These are phyloP conservation scores for Sugiyamaella neomexicana DNA, from an alignment of 1,139 yeast species.

Conservation along the genomic window DNA sequence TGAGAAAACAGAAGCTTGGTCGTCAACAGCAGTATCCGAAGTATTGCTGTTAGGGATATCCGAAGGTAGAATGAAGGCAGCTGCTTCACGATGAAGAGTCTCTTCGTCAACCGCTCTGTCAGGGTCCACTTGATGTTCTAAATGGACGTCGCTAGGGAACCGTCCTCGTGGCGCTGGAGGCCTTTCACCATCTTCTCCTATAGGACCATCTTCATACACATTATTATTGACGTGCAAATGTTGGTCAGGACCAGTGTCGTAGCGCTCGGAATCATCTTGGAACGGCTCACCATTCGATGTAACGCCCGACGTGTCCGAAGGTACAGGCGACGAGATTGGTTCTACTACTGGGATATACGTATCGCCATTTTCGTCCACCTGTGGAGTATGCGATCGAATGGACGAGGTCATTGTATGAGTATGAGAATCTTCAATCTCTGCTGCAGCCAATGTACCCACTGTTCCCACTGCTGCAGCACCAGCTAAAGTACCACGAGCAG, in stretches of 20 bases:
- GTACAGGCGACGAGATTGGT: conserved; percentile 31
- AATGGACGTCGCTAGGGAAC: conserved; percentile 36
- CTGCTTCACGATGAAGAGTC: conserved; percentile 26
- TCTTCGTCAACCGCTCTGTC: conserved; percentile 25
- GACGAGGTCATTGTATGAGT: conserved; percentile 1
- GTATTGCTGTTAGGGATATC: conserved; percentile 16
- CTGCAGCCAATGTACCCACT: not conserved
- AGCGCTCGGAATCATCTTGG: conserved; percentile 19
- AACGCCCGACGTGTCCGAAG: conserved; percentile 36
- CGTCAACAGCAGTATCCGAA: conserved; percentile 26
- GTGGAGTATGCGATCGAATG: conserved; percentile 14
- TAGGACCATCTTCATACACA: conserved; percentile 5
- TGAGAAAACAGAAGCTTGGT: conserved; percentile 37
- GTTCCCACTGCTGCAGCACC: not conserved
- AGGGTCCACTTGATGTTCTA: conserved; percentile 27
- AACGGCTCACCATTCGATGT: conserved; percentile 38
- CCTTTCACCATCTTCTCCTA: conserved; percentile 19
- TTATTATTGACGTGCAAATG: conserved; percentile 9
- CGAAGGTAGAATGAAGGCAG: conserved; percentile 25
- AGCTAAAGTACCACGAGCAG: not conserved
- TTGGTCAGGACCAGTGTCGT: not conserved
- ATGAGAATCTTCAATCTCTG: conserved; percentile 9
- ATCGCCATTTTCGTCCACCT: conserved; percentile 19
- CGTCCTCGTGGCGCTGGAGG: conserved; percentile 28
- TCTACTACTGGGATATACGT: conserved; percentile 22